These are phyloP conservation scores for Yarrowia sp. DNA, from an alignment of 805 yeast species.

Conservation along the genomic window DNA sequence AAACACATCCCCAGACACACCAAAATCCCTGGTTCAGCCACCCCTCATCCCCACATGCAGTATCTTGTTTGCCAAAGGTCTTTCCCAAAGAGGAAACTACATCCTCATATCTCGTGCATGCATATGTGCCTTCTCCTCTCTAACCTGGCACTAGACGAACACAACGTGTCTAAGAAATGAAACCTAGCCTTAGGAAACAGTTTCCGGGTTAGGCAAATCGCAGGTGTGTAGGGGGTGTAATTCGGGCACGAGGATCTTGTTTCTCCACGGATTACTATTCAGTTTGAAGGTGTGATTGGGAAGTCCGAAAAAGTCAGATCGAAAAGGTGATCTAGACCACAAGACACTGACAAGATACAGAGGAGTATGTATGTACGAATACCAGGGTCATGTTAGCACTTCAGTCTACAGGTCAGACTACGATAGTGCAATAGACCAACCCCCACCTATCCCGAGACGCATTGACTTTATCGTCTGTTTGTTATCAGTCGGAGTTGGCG, in stretches of 20 bases:
- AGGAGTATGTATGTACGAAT: too few species aligned
- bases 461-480: neutral
- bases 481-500: slow-evolving; percentile 16
- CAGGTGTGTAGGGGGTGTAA: too few species aligned
- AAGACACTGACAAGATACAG: too few species aligned
- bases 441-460: neutral
- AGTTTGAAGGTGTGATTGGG: too few species aligned
- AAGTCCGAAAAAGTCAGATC: too few species aligned
- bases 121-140: slow-evolving; percentile 25
- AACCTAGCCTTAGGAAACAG: slow-evolving; percentile 7
- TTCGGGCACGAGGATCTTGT: too few species aligned
- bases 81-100: slow-evolving; percentile 30
- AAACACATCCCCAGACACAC: too few species aligned
- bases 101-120: slow-evolving; percentile 31
- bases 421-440: too few species aligned
- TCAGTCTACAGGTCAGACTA: too few species aligned
- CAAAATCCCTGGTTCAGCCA: too few species aligned
- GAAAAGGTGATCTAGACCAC: too few species aligned
- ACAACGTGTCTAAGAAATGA: neutral
- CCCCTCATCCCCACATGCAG: neutral
- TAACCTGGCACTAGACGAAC: neutral
- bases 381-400: too few species aligned
- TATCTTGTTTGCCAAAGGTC: slow-evolving; percentile 14
- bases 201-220: neutral
- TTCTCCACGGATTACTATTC: neutral